These are phyloP conservation scores for Fusarium foetens DNA, from an alignment of 2,329 filamentous ascomycete genomes.

Conservation along the genomic window DNA sequence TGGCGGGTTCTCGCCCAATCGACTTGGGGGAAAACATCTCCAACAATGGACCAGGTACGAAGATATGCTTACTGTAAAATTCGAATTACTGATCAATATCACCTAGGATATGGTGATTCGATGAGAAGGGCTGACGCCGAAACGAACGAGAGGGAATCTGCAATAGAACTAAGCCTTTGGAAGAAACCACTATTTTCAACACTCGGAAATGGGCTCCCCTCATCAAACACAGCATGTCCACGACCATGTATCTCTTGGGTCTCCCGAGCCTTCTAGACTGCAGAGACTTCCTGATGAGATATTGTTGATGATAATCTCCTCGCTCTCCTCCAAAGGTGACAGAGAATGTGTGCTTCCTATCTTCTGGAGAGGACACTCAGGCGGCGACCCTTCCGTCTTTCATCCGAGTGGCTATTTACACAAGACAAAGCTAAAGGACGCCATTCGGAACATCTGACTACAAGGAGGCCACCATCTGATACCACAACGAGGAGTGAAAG, in stretches of 20 bases:
- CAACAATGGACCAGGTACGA: neutral
- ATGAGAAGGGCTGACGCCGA: neutral
- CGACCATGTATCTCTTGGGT: neutral
- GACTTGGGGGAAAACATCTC: rapidly evolving
- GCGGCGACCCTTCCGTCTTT: neutral
- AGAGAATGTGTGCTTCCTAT: neutral
- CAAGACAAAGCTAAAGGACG: rapidly evolving
- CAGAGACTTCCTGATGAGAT: neutral
- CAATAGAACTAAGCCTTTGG: neutral
- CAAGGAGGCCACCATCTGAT: neutral
- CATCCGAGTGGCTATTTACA: neutral
- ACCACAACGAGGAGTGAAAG: neutral
- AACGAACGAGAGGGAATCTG: neutral
- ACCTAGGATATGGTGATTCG: neutral
- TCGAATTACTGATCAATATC: neutral
- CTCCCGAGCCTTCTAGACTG: neutral
- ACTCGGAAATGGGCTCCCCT: neutral
- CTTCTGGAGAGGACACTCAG: neutral
- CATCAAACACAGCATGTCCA: neutral
- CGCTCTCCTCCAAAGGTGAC: neutral
- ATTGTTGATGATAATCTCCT: neutral
- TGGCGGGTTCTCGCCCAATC: no score
- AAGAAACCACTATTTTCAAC: neutral
- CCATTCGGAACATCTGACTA: neutral
- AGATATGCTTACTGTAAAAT: rapidly evolving